Conservation (phyloP, 2,329 filamentous ascomycete genomes). For the Microsporum canis region DNA sequence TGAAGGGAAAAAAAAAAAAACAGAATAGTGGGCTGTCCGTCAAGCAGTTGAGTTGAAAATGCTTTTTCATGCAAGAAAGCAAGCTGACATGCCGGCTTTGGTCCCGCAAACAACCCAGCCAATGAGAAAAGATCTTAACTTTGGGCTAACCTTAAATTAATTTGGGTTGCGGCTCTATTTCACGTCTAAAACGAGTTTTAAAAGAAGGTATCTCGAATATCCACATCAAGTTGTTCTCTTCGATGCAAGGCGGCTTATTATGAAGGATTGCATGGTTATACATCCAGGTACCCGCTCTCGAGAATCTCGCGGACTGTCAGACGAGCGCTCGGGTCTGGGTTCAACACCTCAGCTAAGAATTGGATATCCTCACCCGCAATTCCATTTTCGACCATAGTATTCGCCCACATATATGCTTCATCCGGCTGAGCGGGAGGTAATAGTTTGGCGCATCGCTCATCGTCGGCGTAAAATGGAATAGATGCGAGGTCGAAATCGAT, state of each 20-base stretch:
- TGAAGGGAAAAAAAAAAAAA: too few relatives aligned
- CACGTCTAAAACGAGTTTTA: neutral
- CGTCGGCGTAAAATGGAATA: conserved; percentile 12
- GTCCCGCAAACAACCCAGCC: neutral
- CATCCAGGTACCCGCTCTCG: conserved; percentile 13
- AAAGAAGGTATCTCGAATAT: too few relatives aligned
- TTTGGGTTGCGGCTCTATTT: neutral
- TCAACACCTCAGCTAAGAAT: conserved; percentile 13
- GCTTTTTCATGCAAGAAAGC: neutral
- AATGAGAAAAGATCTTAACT: neutral
- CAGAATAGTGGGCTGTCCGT: neutral
- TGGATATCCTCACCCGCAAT: conserved; percentile 15
- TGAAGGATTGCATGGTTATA: neutral
- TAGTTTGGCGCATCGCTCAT: conserved; percentile 9
- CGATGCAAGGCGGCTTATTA: too few relatives aligned
- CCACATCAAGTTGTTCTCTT: too few relatives aligned
- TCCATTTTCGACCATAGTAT: conserved; percentile 15
- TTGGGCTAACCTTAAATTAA: neutral
- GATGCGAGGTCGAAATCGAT: conserved; percentile 13
- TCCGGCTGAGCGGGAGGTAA: conserved; percentile 13
- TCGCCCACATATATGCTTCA: conserved; percentile 16
- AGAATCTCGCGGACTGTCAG: conserved; percentile 14
- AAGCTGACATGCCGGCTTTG: neutral
- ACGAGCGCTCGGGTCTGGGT: conserved; percentile 12
- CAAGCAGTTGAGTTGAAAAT: neutral